A percentile compares a stretch with the other conserved stretches of the same genome.
Conservation (phyloP, 1,139 yeast species). For the Insectozyma bohioensis region DNA sequence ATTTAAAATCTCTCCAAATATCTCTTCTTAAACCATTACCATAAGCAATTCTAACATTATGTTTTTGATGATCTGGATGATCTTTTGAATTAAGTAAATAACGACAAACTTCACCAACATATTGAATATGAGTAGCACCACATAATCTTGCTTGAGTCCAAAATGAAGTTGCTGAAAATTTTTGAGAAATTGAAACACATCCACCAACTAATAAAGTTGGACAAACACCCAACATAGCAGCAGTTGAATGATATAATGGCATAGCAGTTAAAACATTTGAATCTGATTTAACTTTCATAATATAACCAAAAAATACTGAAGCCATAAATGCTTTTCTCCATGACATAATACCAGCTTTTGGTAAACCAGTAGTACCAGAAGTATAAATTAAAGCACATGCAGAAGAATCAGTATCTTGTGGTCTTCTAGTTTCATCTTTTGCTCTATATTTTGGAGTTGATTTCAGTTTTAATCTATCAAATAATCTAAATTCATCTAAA, state of each 20-base stretch:
- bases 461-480: constrained; percentile 43
- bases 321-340: constrained; percentile 85
- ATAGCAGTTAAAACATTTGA: constrained; percentile 82
- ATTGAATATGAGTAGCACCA: constrained; percentile 80
- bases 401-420: constrained; percentile 54
- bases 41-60: constrained; percentile 68
- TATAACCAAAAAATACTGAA: constrained; percentile 64
- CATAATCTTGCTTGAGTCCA: constrained; percentile 86
- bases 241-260: constrained; percentile 96
- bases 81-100: constrained; percentile 69
- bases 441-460: constrained; percentile 55
- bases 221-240: constrained; percentile 81
- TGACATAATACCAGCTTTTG: constrained; percentile 91
- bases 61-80: constrained; percentile 67
- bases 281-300: constrained; percentile 55
- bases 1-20: constrained; percentile 81
- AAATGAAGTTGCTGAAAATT: constrained; percentile 80
- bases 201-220: constrained; percentile 69
- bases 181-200: constrained; percentile 73
- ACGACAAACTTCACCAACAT: constrained; percentile 95
- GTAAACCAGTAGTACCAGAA: constrained; percentile 93
- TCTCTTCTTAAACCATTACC: constrained; percentile 96
- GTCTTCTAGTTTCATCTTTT: constrained; percentile 55
- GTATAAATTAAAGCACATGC: constrained; percentile 81
- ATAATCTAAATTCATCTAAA: constrained; percentile 53